These are phyloP conservation scores for Echites panduratus DNA, from an alignment of 257 asterid species.

Conservation along the genomic window DNA sequence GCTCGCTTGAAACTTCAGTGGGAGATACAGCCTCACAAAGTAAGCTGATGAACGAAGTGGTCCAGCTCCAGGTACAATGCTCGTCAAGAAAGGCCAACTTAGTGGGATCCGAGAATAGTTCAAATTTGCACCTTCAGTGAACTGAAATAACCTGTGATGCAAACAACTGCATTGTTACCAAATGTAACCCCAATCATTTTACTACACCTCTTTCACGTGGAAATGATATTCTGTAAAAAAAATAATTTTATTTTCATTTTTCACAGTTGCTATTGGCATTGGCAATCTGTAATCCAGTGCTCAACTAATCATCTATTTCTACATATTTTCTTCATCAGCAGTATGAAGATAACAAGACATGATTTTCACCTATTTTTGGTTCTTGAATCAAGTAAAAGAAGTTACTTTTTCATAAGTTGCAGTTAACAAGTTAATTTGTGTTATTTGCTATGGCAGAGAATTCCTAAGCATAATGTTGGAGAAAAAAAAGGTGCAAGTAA, in stretches of 20 bases:
- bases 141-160: conserved; percentile 58
- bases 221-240: background rate
- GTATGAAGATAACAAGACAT: too few species aligned
- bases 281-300: background rate
- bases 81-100: conserved; percentile 72
- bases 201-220: background rate
- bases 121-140: conserved; percentile 75
- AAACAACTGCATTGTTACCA: background rate
- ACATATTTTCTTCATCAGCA: too few species aligned
- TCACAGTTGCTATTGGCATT: background rate
- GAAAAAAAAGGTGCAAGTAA: background rate
- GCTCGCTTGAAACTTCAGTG: conserved; percentile 44
- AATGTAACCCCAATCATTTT: background rate
- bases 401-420: too few species aligned
- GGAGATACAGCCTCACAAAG: conserved; percentile 49
- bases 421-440: too few species aligned
- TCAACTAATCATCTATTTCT: too few species aligned
- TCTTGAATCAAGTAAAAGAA: too few species aligned
- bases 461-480: too few species aligned
- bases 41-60: conserved; percentile 81
- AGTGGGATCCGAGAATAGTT: conserved; percentile 59
- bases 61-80: conserved; percentile 78
- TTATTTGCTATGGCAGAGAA: too few species aligned
- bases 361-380: too few species aligned
- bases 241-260: background rate